A percentile compares a stretch with the other conserved stretches of the same genome.
Evolutionary conservation across 139 green algal species (phyloP).

Genomic region (Gonium pectorale): DNA sequence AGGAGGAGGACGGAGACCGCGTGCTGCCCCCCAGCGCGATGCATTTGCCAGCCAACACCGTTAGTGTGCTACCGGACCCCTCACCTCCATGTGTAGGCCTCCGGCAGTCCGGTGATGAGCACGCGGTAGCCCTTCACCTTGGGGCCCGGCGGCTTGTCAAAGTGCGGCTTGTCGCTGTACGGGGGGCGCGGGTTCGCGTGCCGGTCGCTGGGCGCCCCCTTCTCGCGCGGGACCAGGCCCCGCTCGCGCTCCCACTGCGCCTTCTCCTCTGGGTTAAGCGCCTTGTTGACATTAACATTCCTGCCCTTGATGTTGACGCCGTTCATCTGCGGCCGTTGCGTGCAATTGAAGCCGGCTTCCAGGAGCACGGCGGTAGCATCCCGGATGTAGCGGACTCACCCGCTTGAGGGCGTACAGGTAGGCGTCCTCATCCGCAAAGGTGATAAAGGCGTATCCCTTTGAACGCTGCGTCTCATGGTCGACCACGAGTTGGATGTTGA

Average conservation of each 20-base stretch:
- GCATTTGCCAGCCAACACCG: no score
- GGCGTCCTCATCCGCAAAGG: conserved; percentile 3
- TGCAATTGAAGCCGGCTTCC: not conserved
- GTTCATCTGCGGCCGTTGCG: conserved; percentile 9
- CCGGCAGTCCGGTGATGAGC: conserved; percentile 1
- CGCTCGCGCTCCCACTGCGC: not conserved
- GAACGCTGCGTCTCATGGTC: conserved; percentile 25
- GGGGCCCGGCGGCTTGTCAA: conserved; percentile 20
- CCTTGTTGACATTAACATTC: conserved; percentile 28
- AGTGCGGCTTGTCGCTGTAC: conserved; percentile 5
- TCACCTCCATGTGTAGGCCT: conserved; percentile 19
- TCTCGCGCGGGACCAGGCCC: not conserved
- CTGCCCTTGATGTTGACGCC: conserved; percentile 9
- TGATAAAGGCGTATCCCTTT: conserved; percentile 37
- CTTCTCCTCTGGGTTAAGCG: conserved; percentile 39
- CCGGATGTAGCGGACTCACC: conserved; percentile 6
- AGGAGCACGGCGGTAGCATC: not conserved
- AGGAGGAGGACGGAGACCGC: no score
- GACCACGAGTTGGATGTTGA: conserved; percentile 27
- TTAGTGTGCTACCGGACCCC: no score
- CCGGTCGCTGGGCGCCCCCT: no score
- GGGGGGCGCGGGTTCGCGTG: not conserved
- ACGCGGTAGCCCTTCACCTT: conserved; percentile 36
- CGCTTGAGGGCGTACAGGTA: conserved; percentile 27
- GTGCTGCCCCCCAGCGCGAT: no score